Percentiles rank a stretch among this genome's conserved stretches.
Evolutionary conservation across 306 rosid genomes (phyloP).

Genomic region (Cucurbita argyrosperma): DNA sequence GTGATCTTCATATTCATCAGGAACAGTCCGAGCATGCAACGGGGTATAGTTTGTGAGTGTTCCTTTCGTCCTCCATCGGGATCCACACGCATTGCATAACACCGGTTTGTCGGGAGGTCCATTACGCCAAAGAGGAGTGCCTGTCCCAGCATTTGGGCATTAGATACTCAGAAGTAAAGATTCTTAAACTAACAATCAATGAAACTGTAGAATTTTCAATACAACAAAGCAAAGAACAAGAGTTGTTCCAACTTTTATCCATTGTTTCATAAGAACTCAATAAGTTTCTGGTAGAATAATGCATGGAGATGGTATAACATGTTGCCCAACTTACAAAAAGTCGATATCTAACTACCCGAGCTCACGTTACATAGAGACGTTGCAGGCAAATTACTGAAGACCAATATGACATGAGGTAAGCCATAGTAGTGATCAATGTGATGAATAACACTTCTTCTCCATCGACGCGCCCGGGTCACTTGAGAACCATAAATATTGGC

Average conservation of each 20-base stretch:
- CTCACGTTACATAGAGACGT: neutral
- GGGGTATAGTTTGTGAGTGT: slow-evolving; percentile 94
- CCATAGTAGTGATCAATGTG: neutral
- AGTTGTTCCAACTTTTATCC: neutral
- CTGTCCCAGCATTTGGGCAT: slow-evolving; percentile 25
- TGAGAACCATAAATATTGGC: neutral
- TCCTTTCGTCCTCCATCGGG: slow-evolving; percentile 99
- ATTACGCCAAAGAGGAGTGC: slow-evolving; percentile 99
- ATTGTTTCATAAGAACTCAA: neutral
- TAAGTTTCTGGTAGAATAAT: neutral
- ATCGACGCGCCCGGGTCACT: neutral
- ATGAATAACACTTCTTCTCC: neutral
- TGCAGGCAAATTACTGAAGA: neutral
- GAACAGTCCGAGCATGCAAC: slow-evolving; percentile 82
- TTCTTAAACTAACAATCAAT: neutral
- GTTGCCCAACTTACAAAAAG: neutral
- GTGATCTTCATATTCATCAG: slow-evolving; percentile 68
- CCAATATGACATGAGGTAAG: neutral
- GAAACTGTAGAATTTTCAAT: neutral
- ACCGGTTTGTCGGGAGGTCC: slow-evolving; percentile 98
- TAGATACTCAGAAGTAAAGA: slow-evolving; percentile 3
- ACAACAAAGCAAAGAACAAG: neutral
- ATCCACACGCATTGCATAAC: slow-evolving; percentile 97
- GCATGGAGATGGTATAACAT: neutral
- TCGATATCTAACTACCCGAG: neutral